Evolutionary conservation across 768 basidiomycete genomes (phyloP).

Genomic region (Boletus coccyginus): DNA sequence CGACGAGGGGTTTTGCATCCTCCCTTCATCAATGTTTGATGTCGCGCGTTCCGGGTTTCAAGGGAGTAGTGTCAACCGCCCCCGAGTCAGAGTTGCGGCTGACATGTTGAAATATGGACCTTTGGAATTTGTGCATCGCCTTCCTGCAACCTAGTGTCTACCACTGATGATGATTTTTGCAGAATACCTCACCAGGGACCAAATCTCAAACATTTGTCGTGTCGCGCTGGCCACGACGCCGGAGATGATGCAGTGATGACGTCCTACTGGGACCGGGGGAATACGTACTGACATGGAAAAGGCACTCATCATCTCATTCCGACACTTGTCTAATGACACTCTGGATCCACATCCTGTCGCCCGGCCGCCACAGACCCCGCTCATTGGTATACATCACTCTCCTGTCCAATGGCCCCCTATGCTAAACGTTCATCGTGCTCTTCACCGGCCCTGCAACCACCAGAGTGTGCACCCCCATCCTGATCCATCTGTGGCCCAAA

Average conservation of each 20-base stretch:
- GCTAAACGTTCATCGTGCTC: conserved; percentile 62
- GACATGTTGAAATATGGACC: background rate
- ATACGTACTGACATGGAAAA: conserved; percentile 64
- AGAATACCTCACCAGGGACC: conserved; percentile 65
- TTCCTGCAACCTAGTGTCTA: no score
- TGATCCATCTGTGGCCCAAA: conserved; percentile 62
- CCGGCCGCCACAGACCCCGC: conserved; percentile 42
- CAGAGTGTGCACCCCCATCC: conserved; percentile 58
- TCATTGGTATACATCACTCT: conserved; percentile 53
- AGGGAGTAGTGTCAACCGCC: background rate
- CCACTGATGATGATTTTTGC: background rate
- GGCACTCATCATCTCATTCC: conserved; percentile 35
- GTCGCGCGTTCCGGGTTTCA: background rate
- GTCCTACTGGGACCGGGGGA: conserved; percentile 50
- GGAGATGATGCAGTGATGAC: conserved; percentile 29
- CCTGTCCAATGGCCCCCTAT: conserved; percentile 60
- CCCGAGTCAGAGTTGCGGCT: background rate
- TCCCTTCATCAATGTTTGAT: background rate
- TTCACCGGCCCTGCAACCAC: conserved; percentile 61
- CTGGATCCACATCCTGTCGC: conserved; percentile 36
- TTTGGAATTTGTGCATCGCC: no score
- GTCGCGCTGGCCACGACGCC: conserved; percentile 42
- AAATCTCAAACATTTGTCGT: conserved; percentile 55
- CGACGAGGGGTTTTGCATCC: background rate
- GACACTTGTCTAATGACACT: background rate